Percentiles rank a stretch among this genome's conserved stretches.
These are phyloP conservation scores for Globisporangium echinulatum DNA, from an alignment of 352 stramenopile species.

Conservation along the genomic window DNA sequence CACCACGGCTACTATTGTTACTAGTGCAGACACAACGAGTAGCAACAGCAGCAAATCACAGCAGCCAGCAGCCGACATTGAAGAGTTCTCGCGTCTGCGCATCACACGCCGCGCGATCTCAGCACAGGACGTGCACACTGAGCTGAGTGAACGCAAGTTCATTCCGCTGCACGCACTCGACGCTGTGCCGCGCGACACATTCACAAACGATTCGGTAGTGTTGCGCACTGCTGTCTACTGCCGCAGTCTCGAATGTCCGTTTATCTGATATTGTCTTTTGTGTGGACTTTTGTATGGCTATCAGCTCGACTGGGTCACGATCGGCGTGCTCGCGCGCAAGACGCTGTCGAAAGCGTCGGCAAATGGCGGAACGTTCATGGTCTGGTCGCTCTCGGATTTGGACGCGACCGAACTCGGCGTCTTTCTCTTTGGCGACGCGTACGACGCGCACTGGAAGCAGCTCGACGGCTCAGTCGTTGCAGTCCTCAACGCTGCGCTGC, in stretches of 20 bases:
- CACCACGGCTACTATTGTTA: conserved; percentile 15
- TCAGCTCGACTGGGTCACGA: conserved; percentile 76
- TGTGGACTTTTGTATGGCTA: background rate
- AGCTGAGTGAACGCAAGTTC: conserved; percentile 71
- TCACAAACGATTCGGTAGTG: conserved; percentile 47
- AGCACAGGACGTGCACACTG: conserved; percentile 28
- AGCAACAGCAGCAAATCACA: background rate
- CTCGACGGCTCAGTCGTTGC: conserved; percentile 57
- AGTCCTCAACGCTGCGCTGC: conserved; percentile 57
- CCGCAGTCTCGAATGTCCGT: background rate
- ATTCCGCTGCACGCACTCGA: conserved; percentile 61
- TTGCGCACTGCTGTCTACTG: background rate
- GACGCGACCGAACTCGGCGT: conserved; percentile 57
- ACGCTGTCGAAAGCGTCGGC: conserved; percentile 58
- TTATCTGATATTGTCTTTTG: background rate
- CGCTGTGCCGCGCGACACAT: conserved; percentile 33
- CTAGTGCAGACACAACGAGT: background rate
- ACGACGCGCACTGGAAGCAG: conserved; percentile 61
- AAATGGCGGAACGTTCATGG: conserved; percentile 71
- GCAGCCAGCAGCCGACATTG: conserved; percentile 10
- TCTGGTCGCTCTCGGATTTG: conserved; percentile 74
- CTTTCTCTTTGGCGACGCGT: conserved; percentile 74
- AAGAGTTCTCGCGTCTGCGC: conserved; percentile 55
- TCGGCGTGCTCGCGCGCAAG: conserved; percentile 68
- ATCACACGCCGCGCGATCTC: conserved; percentile 51